A percentile compares a stretch with the other conserved stretches of the same genome.
Evolutionary conservation across 495 filamentous ascomycete species (phyloP).

Genomic region (Penicillium herquei): DNA sequence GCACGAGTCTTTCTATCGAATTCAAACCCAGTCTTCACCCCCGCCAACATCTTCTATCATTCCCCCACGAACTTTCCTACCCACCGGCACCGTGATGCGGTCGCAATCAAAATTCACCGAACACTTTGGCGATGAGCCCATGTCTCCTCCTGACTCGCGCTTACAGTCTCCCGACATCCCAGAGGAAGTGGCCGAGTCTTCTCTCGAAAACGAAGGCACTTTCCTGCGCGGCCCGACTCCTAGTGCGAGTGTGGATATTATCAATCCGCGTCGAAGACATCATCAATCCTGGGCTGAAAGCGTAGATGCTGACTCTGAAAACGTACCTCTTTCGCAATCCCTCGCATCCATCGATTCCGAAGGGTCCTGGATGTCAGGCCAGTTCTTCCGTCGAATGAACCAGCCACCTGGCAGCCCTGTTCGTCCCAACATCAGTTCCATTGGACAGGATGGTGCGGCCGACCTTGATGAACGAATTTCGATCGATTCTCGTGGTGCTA

Average conservation of each 20-base stretch:
- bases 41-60: slow-evolving; percentile 27
- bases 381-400: slow-evolving; percentile 53
- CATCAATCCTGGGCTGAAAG: slow-evolving; percentile 39
- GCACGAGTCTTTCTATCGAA: slow-evolving; percentile 69
- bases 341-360: slow-evolving; percentile 87
- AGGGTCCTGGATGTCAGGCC: slow-evolving; percentile 87
- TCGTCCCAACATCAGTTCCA: slow-evolving; percentile 46
- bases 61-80: slow-evolving; percentile 43
- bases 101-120: slow-evolving; percentile 92
- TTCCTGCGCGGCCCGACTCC: slow-evolving; percentile 25
- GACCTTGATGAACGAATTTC: slow-evolving; percentile 27
- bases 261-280: slow-evolving; percentile 25
- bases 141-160: slow-evolving; percentile 78
- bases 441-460: slow-evolving; percentile 24
- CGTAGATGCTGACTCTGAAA: slow-evolving; percentile 32
- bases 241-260: slow-evolving; percentile 26
- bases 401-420: slow-evolving; percentile 43
- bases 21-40: slow-evolving; percentile 37
- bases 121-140: slow-evolving; percentile 79
- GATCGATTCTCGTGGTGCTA: slow-evolving; percentile 26
- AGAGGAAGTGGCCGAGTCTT: slow-evolving; percentile 30
- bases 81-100: slow-evolving; percentile 61
- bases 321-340: slow-evolving; percentile 62
- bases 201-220: slow-evolving; percentile 22
- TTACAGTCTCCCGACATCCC: slow-evolving; percentile 61